A percentile compares a stretch with the other conserved stretches of the same genome.
phyloP scores from a whole-genome alignment of 345 rosid genomes.

The Eucalyptus pauciflora region DNA sequence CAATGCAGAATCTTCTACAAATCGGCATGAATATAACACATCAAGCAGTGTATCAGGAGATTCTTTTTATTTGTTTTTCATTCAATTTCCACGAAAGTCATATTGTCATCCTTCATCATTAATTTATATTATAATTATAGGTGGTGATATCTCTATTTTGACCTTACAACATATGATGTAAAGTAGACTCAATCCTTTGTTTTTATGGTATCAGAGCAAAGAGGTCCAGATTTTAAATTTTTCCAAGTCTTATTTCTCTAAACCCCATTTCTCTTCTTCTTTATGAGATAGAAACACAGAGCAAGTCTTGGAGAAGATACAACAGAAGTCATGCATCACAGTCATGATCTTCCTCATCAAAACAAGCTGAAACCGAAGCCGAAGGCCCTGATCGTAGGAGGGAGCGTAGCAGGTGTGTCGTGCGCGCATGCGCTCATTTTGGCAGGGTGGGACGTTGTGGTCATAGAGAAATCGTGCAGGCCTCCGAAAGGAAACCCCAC shows the following conservation, averaged over 20 bases:
- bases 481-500: conserved; percentile 65
- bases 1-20: not conserved
- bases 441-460: conserved; percentile 59
- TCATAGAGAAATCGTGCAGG: conserved; percentile 41
- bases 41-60: no score
- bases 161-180: no score
- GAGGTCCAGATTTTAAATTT: not conserved
- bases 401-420: conserved; percentile 66
- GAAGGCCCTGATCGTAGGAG: conserved; percentile 58
- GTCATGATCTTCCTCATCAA: not conserved
- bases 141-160: not conserved
- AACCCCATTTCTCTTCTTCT: not conserved
- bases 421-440: conserved; percentile 53
- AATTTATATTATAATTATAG: not conserved
- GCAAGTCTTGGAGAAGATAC: not conserved
- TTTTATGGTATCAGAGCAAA: not conserved
- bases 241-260: not conserved
- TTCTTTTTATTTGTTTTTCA: no score
- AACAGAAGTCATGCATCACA: not conserved
- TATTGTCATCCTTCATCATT: not conserved
- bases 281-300: not conserved
- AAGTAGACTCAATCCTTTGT: not conserved
- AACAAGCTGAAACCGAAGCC: not conserved
- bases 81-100: not conserved
- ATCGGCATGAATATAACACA: not conserved